Base-by-base conservation (phyloP, 2,329 filamentous ascomycete genomes). In the Exserohilum turcica region DNA sequence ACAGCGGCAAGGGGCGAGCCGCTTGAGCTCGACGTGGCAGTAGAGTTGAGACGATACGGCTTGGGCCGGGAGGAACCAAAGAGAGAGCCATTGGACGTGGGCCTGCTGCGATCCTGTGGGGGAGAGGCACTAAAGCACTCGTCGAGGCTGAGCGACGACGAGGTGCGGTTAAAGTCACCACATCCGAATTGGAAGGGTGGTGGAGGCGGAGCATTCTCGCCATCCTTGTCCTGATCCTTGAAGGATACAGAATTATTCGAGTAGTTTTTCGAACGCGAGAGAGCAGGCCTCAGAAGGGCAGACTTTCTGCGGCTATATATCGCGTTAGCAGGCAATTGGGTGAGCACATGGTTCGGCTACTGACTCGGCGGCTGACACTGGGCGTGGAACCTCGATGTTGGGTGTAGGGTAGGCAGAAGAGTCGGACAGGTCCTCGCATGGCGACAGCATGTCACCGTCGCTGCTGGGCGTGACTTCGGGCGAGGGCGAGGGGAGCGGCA, bases 101-200 rank as follows among this genome's bases (percentile, higher is more conserved):
- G 78, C n/a, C 43, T 33, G 21, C 85, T 81, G 52, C 84, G 81
- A 64, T 92, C 87, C 59, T 88, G 88, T 12, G 88, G 86, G 2
- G 92, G 90, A 10, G 91, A 94, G 61, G 88, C 85, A 48, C 87
- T 82, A 72, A 95, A 95, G 79, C 89, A 91, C 71, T 95, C 90
- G 63, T 87, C 86, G 39, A 94, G 76, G 13, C 89, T 89, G 60
- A 91, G 82, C 15, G 83, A 81, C 1, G 86, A 84, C 36, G 84
- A 80, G 42, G 79, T 75, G 9, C 79, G 64, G 36, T 13, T 40
- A 15, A 82, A 77, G 61, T 79, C 81, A 52, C 78, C 79, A 56
- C 75, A 76, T 54, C 77, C 79, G 68, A 96, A 95, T 63, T 85
- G 85, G 77, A 96, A 94, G 1, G 87, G 78, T 12, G 90, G 86